phyloP scores from a whole-genome alignment of 192 early-diverging fungal genomes.

The Linnemannia elongata region DNA sequence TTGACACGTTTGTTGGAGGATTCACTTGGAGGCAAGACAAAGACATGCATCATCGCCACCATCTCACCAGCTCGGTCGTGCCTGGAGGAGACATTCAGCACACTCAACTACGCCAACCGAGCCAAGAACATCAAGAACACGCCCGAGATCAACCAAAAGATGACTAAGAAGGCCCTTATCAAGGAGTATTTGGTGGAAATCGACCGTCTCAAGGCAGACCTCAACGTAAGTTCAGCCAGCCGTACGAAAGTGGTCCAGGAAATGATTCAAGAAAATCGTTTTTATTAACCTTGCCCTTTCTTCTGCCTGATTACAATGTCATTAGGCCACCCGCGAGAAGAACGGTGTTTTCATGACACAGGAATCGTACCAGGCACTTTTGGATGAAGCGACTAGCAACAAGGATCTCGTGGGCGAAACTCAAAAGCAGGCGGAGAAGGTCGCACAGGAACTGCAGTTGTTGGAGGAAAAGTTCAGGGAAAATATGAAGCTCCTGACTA shows the following conservation, averaged over 20 bases:
- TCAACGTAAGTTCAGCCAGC: constrained; percentile 63
- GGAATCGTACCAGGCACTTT: constrained; percentile 72
- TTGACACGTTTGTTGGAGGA: constrained; percentile 92
- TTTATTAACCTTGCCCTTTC: background rate
- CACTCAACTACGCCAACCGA: constrained; percentile 82
- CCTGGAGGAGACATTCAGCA: constrained; percentile 80
- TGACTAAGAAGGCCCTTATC: constrained; percentile 87
- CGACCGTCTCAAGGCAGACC: constrained; percentile 82
- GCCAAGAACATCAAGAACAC: constrained; percentile 86
- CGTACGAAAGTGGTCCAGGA: background rate
- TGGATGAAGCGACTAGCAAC: constrained; percentile 60
- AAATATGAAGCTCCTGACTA: constrained; percentile 40
- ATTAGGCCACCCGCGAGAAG: constrained; percentile 81
- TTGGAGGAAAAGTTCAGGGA: constrained; percentile 57
- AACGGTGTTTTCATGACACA: constrained; percentile 84
- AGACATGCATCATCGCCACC: constrained; percentile 97
- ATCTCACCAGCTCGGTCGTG: constrained; percentile 81
- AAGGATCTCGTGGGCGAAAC: constrained; percentile 49
- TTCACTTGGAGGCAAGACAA: constrained; percentile 90
- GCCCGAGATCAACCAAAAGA: constrained; percentile 80
- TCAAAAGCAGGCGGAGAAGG: constrained; percentile 39
- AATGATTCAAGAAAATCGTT: no score
- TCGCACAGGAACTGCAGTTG: constrained; percentile 46
- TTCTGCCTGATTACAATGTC: background rate
- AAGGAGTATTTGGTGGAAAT: constrained; percentile 86